Percentiles rank a stretch among this genome's conserved stretches.
Evolutionary conservation across 2,329 filamentous ascomycete genomes (phyloP).

Genomic region (Ilyonectria mors-panacis): DNA sequence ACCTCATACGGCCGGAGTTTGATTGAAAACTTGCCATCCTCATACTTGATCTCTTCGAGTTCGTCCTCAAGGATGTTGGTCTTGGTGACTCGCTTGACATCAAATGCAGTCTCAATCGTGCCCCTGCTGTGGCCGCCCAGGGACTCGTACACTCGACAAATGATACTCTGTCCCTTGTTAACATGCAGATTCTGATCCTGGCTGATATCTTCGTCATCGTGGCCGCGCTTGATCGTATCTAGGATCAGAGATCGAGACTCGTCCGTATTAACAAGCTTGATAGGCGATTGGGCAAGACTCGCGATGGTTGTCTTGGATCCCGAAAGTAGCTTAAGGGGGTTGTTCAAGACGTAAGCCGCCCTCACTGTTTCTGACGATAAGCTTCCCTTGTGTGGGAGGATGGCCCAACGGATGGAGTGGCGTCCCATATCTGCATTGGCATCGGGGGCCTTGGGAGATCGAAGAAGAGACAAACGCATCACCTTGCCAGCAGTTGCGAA

Average conservation of each 20-base stretch:
- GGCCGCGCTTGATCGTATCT: slow-evolving; percentile 94
- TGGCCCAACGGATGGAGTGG: slow-evolving; percentile 90
- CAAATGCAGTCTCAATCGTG: slow-evolving; percentile 76
- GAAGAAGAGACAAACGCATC: slow-evolving; percentile 90
- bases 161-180: slow-evolving; percentile 82
- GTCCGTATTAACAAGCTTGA: slow-evolving; percentile 76
- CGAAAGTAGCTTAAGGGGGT: slow-evolving; percentile 70
- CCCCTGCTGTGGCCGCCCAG: slow-evolving; percentile 86
- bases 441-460: slow-evolving; percentile 93
- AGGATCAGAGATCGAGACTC: slow-evolving; percentile 77
- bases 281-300: slow-evolving; percentile 58
- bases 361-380: slow-evolving; percentile 82
- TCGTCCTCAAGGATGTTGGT: slow-evolving; percentile 93
- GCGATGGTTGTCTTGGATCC: slow-evolving; percentile 48
- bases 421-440: slow-evolving; percentile 94
- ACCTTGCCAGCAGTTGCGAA: slow-evolving; percentile 91
- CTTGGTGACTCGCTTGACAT: slow-evolving; percentile 84
- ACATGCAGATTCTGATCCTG: slow-evolving; percentile 72
- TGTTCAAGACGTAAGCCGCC: slow-evolving; percentile 92
- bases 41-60: slow-evolving; percentile 72
- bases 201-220: slow-evolving; percentile 84
- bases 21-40: slow-evolving; percentile 69
- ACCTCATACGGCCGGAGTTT: slow-evolving; percentile 87
- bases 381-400: slow-evolving; percentile 84
- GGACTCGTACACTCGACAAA: slow-evolving; percentile 89